phyloP scores from a whole-genome alignment of 371 early-diverging fungal genomes.

The Batrachochytrium dendrobatidis region DNA sequence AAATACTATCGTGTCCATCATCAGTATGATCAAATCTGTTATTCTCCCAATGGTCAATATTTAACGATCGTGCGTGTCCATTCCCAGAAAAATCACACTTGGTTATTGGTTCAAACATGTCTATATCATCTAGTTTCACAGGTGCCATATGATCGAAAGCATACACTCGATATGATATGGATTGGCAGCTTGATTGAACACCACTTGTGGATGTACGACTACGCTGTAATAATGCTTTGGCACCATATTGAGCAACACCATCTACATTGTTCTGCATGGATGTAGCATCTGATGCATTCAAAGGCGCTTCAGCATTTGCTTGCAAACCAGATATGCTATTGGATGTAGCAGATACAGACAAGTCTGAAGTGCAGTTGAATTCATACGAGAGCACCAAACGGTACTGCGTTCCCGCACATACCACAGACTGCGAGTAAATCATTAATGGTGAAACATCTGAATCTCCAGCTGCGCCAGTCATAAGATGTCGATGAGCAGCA shows the following conservation, averaged over 20 bases:
- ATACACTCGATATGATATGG: slow-evolving; percentile 22
- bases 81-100: slow-evolving; percentile 24
- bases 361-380: not conserved
- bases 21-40: not conserved
- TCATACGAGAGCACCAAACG: slow-evolving; percentile 18
- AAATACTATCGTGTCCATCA: slow-evolving; percentile 4
- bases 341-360: not conserved
- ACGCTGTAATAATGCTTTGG: too few species aligned
- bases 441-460: not conserved
- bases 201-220: too few species aligned
- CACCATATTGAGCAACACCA: not conserved
- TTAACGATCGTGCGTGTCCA: slow-evolving; percentile 21
- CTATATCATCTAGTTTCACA: too few species aligned
- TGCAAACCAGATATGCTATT: not conserved
- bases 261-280: not conserved
- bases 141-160: slow-evolving; percentile 23
- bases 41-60: not conserved
- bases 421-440: slow-evolving; percentile 16
- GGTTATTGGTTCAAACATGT: slow-evolving; percentile 20
- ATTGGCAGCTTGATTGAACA: not conserved
- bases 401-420: slow-evolving; percentile 30
- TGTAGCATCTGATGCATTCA: not conserved
- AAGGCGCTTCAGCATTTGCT: not conserved
- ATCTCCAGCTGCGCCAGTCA: not conserved
- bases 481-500: not conserved